Conservation (phyloP, 1,284 basidiomycete genomes). For the Sporisorium exsertum region DNA sequence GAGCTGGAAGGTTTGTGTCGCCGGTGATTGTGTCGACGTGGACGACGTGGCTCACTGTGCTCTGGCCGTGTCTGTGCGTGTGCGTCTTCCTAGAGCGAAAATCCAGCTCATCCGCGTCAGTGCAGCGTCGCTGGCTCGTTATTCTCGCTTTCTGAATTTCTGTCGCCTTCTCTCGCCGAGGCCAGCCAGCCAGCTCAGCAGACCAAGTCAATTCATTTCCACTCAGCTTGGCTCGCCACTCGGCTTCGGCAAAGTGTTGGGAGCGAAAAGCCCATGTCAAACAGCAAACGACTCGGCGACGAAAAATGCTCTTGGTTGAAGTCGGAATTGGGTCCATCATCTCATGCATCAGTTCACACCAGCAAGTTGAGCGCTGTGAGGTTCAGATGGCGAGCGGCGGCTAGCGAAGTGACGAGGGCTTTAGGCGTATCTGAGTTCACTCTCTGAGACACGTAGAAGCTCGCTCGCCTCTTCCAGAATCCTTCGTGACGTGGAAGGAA, state of each 20-base stretch:
- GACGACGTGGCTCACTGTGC: slow-evolving; percentile 4
- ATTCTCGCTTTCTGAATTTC: slow-evolving; percentile 16
- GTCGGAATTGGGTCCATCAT: too few species aligned
- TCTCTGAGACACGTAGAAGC: not conserved
- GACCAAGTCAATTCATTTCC: not conserved
- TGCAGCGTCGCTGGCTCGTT: slow-evolving; percentile 8
- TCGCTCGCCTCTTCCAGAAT: slow-evolving; percentile 15
- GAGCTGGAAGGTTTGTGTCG: slow-evolving; percentile 43
- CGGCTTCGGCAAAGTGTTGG: not conserved
- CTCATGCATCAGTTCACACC: too few species aligned
- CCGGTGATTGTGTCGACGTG: slow-evolving; percentile 40
- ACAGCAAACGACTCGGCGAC: not conserved
- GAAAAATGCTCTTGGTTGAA: not conserved
- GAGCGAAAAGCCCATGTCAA: not conserved
- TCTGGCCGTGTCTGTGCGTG: not conserved
- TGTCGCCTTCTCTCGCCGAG: slow-evolving; percentile 29
- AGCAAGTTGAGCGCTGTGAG: too few species aligned
- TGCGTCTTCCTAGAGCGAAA: not conserved
- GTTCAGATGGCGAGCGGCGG: not conserved
- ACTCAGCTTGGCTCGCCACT: not conserved
- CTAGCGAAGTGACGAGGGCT: not conserved
- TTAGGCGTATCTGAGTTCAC: not conserved
- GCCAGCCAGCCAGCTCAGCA: slow-evolving; percentile 19
- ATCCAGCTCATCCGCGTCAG: slow-evolving; percentile 19
- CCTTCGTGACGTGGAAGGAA: slow-evolving; percentile 34